Base-by-base conservation (phyloP, 345 rosid genomes). In the Bruguiera sexangula region DNA sequence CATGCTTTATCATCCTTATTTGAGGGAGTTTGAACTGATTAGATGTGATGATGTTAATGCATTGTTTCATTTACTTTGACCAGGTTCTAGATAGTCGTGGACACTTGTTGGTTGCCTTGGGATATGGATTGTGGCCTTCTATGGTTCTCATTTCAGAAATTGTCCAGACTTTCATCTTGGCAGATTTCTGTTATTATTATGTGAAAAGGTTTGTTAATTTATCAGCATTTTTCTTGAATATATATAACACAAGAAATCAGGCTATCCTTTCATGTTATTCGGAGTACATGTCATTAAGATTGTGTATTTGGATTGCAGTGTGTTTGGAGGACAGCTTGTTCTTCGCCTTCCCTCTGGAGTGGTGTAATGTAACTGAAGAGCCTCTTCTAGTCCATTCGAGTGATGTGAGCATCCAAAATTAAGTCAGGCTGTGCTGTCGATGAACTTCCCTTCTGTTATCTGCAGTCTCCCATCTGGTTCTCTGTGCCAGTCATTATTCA, bases 321-420 rank as follows among this genome's bases (percentile, higher is more conserved):
- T 96, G 55, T 91, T 96, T 34, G 99, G 99, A 60, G 99, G 99
- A 66, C 99, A 90, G 85, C 96, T 92, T 66, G 96, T 96, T 66
- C 96, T 96, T 18, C 89, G 99, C 62, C 98, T 96, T 60, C 99
- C 99, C 16, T 87, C 99, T 62, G 99, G 99, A 65, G 99, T 96
- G 69, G 99, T 96, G 62, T 95, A 76, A 62, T 96, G 60, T 95
- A 76, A 62, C 27, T 36, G 69, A 66, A 67, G 61, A 36, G 31
- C 36, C 63, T 62, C 43, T 50, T 21, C 51, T 62, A 50, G 60
- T 21, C 46, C 52, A 65, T 63, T 58, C 3, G 39, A 65, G 74
- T 69, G 43, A 68, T 50, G 37, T 27, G 68, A 69, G 68, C 15
- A 31, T 56, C 68, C 24, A 48, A 51, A 58, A 68, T 57, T 65